Evolutionary conservation across 2,329 filamentous ascomycete species (phyloP), one percentile per base, ranked within the genome.

Genomic region (Proliferodiscus dingleyae): DNA sequence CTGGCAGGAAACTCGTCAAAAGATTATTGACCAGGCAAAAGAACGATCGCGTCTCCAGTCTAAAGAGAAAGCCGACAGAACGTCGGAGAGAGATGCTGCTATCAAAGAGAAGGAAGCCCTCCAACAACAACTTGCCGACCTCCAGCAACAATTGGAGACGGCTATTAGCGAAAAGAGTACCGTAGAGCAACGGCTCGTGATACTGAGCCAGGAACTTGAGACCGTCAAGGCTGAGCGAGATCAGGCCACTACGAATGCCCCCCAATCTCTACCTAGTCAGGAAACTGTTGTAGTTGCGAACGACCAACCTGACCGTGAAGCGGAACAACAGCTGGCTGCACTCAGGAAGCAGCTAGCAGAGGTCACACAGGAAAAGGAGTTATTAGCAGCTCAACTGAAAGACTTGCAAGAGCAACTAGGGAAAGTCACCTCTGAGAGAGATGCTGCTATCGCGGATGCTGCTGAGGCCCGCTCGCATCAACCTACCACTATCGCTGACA

Each of bases 291-390:
- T 70, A 60, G 52, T 68, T 71, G 39, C 69, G 64, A 23, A 73
- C 70, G 40, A 71, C 74, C 49, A 76, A 71, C 63, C 85, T 70
- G 66, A 76, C 58, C 60, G 72, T 4, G 54, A 65, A 7, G 65
- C 70, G 38, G 60, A 80, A 50, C 68, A 71, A 50, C 71, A 80
- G 50, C 66, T 81, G 6, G 54, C 62, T 2, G 63, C 69, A 33
- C 63, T 72, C 11, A 73, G 68, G 18, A 77, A 81, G 53, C 79
- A 90, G 55, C 74, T 93, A 8, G 80, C 83, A 34, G 72, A 72
- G 2, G 75, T 83, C 43, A 81, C 70, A 5, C 71, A 80, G 8
- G 82, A 93, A 62, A 89, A 87, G 64, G 73, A 81, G 15, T 71
- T 72, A 2, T 71, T 87, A n/a, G 79, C 88, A 53, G 69, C 78